Conservation (phyloP, 1,284 basidiomycete genomes). For the Apiotrichum laibachii region DNA sequence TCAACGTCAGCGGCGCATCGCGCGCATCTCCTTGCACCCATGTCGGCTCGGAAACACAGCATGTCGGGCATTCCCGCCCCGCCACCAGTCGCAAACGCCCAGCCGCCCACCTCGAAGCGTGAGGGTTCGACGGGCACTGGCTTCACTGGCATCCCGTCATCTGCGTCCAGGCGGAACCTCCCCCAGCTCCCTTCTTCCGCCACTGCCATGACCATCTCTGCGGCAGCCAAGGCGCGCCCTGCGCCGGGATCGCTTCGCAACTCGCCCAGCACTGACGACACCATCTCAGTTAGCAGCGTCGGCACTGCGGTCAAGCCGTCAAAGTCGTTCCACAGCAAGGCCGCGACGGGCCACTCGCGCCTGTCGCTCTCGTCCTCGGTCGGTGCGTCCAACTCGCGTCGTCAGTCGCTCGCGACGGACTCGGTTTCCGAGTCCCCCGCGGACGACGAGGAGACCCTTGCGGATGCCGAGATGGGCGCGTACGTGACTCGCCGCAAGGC, state of each 20-base stretch:
- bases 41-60: slow-evolving; percentile 34
- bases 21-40: slow-evolving; percentile 40
- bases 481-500: slow-evolving; percentile 88
- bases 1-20: slow-evolving; percentile 37
- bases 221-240: slow-evolving; percentile 36
- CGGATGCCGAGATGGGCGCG: slow-evolving; percentile 94
- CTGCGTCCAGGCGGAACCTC: slow-evolving; percentile 61
- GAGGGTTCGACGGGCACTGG: slow-evolving; percentile 14
- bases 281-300: slow-evolving; percentile 9
- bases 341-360: slow-evolving; percentile 19
- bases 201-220: slow-evolving; percentile 42
- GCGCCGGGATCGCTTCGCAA: slow-evolving; percentile 17
- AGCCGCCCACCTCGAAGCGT: not conserved
- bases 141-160: slow-evolving; percentile 7
- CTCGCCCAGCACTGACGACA: slow-evolving; percentile 13
- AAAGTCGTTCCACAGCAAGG: slow-evolving; percentile 46
- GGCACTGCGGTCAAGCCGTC: slow-evolving; percentile 28
- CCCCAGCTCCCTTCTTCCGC: slow-evolving; percentile 50
- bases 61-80: slow-evolving; percentile 20
- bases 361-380: slow-evolving; percentile 45
- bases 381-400: slow-evolving; percentile 30
- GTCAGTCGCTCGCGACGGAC: slow-evolving; percentile 34
- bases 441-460: slow-evolving; percentile 86
- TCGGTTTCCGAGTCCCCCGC: slow-evolving; percentile 57
- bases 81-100: slow-evolving; percentile 8